A percentile compares a stretch with the other conserved stretches of the same genome.
phyloP scores from a whole-genome alignment of 2,329 filamentous ascomycete species.

The Sclerotinia nivalis region DNA sequence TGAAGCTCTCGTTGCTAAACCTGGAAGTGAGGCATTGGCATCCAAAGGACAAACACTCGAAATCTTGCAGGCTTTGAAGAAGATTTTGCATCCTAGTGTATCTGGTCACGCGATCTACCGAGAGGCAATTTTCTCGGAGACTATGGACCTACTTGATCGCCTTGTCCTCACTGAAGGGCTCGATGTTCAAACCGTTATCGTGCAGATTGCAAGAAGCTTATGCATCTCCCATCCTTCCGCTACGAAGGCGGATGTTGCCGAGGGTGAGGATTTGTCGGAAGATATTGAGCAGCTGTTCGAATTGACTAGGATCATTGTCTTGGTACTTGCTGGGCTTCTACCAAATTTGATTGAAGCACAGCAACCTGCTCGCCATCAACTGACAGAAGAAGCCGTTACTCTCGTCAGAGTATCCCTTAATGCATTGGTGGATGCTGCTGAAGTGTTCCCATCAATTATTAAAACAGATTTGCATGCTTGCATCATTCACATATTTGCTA shows the following conservation, averaged over 20 bases:
- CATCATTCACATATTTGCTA: constrained; percentile 94
- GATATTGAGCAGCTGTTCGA: constrained; percentile 99
- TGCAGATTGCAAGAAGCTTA: constrained; percentile 87
- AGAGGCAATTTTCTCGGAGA: constrained; percentile 93
- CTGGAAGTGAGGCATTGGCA: constrained; percentile 65
- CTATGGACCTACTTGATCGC: constrained; percentile 91
- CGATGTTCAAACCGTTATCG: constrained; percentile 86
- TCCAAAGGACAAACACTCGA: constrained; percentile 79
- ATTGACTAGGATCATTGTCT: constrained; percentile 90
- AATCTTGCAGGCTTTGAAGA: constrained; percentile 88
- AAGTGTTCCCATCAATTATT: constrained; percentile 95
- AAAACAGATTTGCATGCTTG: constrained; percentile 95
- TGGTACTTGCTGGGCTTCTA: constrained; percentile 84
- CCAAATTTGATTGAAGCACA: constrained; percentile 72
- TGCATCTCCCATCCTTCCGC: constrained; percentile 92
- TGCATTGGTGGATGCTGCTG: constrained; percentile 88
- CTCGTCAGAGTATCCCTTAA: constrained; percentile 80
- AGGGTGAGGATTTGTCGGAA: constrained; percentile 82
- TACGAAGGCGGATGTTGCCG: constrained; percentile 62
- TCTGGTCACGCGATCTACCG: constrained; percentile 96
- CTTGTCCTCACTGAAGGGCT: constrained; percentile 88
- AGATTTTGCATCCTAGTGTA: constrained; percentile 90
- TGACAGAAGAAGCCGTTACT: constrained; percentile 83
- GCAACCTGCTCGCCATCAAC: constrained; percentile 66
- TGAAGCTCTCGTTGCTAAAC: constrained; percentile 85